Percentiles rank a stretch among this genome's conserved stretches.
These are phyloP conservation scores for Mycotypha africana DNA, from an alignment of 371 early-diverging fungal genomes.

Conservation along the genomic window DNA sequence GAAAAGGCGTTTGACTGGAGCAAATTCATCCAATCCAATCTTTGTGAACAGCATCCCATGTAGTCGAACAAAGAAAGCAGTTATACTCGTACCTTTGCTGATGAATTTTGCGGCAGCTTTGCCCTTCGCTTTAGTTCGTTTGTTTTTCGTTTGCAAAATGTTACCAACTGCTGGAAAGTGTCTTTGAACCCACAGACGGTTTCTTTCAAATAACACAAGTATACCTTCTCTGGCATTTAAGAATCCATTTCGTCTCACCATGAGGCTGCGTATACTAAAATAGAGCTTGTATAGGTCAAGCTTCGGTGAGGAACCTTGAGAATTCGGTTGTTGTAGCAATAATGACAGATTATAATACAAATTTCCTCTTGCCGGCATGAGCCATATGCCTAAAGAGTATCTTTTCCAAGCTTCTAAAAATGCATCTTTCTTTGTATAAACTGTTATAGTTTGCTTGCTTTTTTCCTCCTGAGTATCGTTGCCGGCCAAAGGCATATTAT, in stretches of 20 bases:
- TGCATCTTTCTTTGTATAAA: slow-evolving; percentile 17
- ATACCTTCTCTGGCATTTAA: slow-evolving; percentile 43
- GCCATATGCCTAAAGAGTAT: slow-evolving; percentile 50
- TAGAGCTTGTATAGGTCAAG: slow-evolving; percentile 37
- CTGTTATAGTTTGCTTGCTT: no score
- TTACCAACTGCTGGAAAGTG: neutral
- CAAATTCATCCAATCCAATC: slow-evolving; percentile 57
- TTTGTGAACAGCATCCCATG: slow-evolving; percentile 67
- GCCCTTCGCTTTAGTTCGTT: no score
- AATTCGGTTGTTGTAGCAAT: slow-evolving; percentile 11
- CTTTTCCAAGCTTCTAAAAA: slow-evolving; percentile 45
- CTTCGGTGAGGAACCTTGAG: neutral
- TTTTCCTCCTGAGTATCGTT: no score
- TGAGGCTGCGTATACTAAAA: slow-evolving; percentile 35
- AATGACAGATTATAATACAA: slow-evolving; percentile 38
- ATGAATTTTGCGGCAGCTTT: neutral
- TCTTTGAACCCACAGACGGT: slow-evolving; percentile 32
- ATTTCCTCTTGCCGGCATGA: slow-evolving; percentile 55
- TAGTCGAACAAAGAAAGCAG: slow-evolving; percentile 46
- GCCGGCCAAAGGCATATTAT: slow-evolving; percentile 13
- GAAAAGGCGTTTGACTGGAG: slow-evolving; percentile 26
- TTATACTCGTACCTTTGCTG: slow-evolving; percentile 12
- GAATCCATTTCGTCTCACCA: slow-evolving; percentile 43
- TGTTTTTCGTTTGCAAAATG: no score
- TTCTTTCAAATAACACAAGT: slow-evolving; percentile 35